Evolutionary conservation across 2,329 filamentous ascomycete species (phyloP).

Genomic region (Aspergillus glaucus): DNA sequence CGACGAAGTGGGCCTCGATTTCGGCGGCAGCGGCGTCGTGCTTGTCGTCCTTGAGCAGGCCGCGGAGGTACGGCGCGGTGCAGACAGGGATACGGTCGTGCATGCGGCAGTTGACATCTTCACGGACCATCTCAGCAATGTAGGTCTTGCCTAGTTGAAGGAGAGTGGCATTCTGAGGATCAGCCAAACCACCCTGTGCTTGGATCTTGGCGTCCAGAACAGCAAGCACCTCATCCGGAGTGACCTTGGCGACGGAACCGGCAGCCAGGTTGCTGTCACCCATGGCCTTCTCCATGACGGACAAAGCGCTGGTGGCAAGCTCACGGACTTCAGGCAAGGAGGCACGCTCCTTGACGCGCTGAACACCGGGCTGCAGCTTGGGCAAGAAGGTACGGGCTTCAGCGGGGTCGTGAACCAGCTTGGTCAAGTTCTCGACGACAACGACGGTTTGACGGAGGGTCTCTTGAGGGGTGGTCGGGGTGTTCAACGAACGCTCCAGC

Average conservation of each 20-base stretch:
- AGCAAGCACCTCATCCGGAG: slow-evolving; percentile 64
- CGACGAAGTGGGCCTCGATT: slow-evolving; percentile 70
- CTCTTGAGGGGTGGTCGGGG: slow-evolving; percentile 83
- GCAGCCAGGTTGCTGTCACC: slow-evolving; percentile 54
- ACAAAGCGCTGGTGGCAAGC: slow-evolving; percentile 72
- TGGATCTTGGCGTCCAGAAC: slow-evolving; percentile 71
- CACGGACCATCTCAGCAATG: slow-evolving; percentile 75
- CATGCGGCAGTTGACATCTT: slow-evolving; percentile 79
- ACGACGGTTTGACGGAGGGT: slow-evolving; percentile 93
- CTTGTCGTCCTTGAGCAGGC: slow-evolving; percentile 58
- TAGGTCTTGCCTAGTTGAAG: slow-evolving; percentile 66
- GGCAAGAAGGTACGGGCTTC: slow-evolving; percentile 93
- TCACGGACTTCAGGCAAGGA: slow-evolving; percentile 93
- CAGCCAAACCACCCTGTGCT: slow-evolving; percentile 58
- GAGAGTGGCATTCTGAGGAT: slow-evolving; percentile 55
- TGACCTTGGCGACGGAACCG: slow-evolving; percentile 56
- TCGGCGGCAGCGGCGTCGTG: slow-evolving; percentile 62
- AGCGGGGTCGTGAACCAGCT: slow-evolving; percentile 90
- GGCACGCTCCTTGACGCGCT: slow-evolving; percentile 77
- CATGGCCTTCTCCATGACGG: slow-evolving; percentile 93
- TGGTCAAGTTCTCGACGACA: slow-evolving; percentile 95
- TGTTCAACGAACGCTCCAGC: slow-evolving; percentile 89
- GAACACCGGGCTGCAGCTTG: slow-evolving; percentile 88
- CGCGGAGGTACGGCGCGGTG: slow-evolving; percentile 68
- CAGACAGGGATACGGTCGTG: slow-evolving; percentile 63